Base-by-base conservation (phyloP, 2,329 filamentous ascomycete genomes). In the Ophiostoma piceae region DNA sequence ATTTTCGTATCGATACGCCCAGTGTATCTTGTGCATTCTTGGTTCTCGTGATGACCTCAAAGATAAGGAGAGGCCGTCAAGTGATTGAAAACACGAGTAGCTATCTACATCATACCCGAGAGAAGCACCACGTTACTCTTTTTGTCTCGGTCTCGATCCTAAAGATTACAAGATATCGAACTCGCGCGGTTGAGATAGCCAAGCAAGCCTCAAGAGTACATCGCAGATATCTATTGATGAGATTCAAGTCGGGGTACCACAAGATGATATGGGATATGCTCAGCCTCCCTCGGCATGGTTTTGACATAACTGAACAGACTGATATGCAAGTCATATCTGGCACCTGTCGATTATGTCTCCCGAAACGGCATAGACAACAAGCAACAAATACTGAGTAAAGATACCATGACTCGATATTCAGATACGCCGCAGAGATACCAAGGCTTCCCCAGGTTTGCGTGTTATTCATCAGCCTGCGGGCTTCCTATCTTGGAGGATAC, bases 381-480 rank as follows among this genome's bases (percentile, higher is more conserved):
- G 2, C 11, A 19, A 51, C 19, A 8, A 22, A 19, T 57, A n/a
- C 35, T n/a, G 2, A 35, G 9, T n/a, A 14, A 16, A 65, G 62
- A 65, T 39, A 32, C 16, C 35, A 16, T 16, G n/a, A 57, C 26
- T 26, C 2, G 5, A 57, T 8, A 47, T 47, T 47, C 39, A 35
- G 35, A 35, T 35, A 41, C 47, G 14, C 16, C 14, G 47, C 26
- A 14, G 51, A 65, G 62, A 29, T 29, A 62, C 62, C 62, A 65
- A 32, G 60, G 35, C 62, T 65, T 65, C 62, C 62, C 62, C 62
- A 65, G 62, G 62, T 65, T 65, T 65, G 11, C 57, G 57, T 62
- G 26, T 57, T 26, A n/a, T n/a, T 12, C 22, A 57, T 57, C 26
- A 29, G 14, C 11, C 26, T 62, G 57, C 26, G 57, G 26, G 26